A percentile compares a stretch with the other conserved stretches of the same genome.
These are phyloP conservation scores for Viola pubescens DNA, from an alignment of 441 rosid species.

Conservation along the genomic window DNA sequence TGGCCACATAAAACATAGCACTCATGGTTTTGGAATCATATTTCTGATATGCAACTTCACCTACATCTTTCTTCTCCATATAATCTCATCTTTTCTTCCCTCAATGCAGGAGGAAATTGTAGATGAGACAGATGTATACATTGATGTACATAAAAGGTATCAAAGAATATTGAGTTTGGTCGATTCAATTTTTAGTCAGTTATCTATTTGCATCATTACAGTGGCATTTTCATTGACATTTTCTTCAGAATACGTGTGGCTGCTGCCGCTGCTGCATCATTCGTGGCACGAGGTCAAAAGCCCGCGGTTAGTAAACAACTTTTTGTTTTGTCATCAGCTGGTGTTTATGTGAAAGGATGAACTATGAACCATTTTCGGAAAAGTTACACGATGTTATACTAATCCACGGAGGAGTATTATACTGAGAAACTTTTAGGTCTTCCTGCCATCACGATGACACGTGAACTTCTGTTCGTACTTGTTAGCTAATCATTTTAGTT, in stretches of 20 bases:
- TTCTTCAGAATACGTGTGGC: slow-evolving; percentile 77
- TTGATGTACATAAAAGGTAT: slow-evolving; percentile 90
- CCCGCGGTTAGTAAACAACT: slow-evolving; percentile 43
- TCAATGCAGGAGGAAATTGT: slow-evolving; percentile 78
- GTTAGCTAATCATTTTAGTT: neutral
- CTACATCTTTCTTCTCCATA: neutral
- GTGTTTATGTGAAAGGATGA: neutral
- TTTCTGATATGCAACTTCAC: neutral
- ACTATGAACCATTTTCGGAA: neutral
- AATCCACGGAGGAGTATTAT: neutral
- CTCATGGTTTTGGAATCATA: slow-evolving; percentile 3
- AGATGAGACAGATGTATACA: slow-evolving; percentile 93
- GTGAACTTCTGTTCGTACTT: too few relatives aligned
- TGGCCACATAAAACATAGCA: neutral
- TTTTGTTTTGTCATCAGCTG: neutral
- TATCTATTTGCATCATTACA: slow-evolving; percentile 6
- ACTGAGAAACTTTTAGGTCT: neutral
- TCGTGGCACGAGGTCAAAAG: slow-evolving; percentile 64
- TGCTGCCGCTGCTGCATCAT: slow-evolving; percentile 91
- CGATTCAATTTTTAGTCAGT: neutral
- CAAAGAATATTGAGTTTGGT: neutral
- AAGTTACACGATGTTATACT: neutral
- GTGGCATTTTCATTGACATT: slow-evolving; percentile 3
- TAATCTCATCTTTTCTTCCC: slow-evolving; percentile 2
- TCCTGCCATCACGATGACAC: too few relatives aligned